These are phyloP conservation scores for Debaryomycetaceae sp. DNA, from an alignment of 1,139 yeast species.

Conservation along the genomic window DNA sequence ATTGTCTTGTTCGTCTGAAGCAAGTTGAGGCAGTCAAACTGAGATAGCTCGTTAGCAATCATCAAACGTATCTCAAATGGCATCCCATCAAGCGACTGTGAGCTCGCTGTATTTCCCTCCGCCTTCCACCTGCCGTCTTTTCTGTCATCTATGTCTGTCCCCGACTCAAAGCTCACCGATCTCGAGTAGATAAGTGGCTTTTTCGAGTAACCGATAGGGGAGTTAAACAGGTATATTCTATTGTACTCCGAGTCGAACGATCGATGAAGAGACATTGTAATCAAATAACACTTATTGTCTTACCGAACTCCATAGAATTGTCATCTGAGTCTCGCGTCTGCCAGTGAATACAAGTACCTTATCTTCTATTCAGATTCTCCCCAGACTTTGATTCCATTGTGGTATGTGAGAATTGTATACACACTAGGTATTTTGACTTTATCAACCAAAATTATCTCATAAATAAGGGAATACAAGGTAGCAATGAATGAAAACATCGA, in stretches of 20 bases:
- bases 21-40: slow-evolving; percentile 37
- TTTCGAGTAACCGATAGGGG: slow-evolving; percentile 26
- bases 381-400: background rate
- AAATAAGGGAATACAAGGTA: background rate
- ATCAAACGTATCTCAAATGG: slow-evolving; percentile 36
- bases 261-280: background rate
- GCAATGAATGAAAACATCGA: background rate
- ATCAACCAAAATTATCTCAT: slow-evolving; percentile 1
- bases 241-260: background rate
- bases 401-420: background rate
- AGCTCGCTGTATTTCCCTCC: no score
- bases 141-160: no score
- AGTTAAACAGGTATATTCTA: slow-evolving; percentile 10
- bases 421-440: background rate
- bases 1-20: slow-evolving; percentile 27
- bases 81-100: slow-evolving; percentile 12
- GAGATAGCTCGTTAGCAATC: slow-evolving; percentile 35
- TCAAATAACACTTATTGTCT: no score
- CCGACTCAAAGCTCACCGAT: background rate
- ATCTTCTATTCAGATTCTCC: background rate
- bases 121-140: no score
- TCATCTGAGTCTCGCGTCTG: no score
- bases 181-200: slow-evolving; percentile 13
- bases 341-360: background rate
- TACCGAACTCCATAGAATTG: no score